phyloP scores from a whole-genome alignment of 495 filamentous ascomycete genomes.

The Neurospora terricola region DNA sequence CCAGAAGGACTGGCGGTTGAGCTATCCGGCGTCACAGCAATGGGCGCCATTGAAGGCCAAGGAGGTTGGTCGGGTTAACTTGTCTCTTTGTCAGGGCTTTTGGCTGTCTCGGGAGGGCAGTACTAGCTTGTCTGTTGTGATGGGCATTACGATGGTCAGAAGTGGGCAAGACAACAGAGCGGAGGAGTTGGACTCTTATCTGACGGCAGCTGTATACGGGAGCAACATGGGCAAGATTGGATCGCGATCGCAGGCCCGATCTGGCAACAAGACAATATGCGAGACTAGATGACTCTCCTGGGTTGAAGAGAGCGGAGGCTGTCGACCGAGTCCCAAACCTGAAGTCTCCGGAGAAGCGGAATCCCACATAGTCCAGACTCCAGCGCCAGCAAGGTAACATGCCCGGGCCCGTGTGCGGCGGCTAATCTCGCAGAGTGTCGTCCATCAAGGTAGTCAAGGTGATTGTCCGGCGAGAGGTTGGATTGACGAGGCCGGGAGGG shows the following conservation, averaged over 20 bases:
- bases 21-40: constrained; percentile 30
- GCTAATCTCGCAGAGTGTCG: background rate
- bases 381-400: background rate
- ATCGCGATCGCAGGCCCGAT: constrained; percentile 3
- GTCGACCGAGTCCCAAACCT: background rate
- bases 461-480: background rate
- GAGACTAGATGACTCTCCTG: background rate
- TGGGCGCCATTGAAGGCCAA: constrained; percentile 28
- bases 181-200: background rate
- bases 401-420: background rate
- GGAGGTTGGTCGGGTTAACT: background rate
- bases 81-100: background rate
- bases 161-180: background rate
- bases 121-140: background rate
- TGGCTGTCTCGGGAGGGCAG: background rate
- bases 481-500: background rate
- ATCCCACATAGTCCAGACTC: background rate
- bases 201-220: background rate
- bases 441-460: background rate
- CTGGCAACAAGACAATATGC: constrained; percentile 17
- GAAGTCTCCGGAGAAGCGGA: background rate
- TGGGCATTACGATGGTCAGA: background rate
- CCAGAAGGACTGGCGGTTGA: constrained; percentile 24
- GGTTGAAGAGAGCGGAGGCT: background rate
- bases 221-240: background rate